phyloP scores from a whole-genome alignment of 176 grass and related monocot species.

The Oryza nivara region DNA sequence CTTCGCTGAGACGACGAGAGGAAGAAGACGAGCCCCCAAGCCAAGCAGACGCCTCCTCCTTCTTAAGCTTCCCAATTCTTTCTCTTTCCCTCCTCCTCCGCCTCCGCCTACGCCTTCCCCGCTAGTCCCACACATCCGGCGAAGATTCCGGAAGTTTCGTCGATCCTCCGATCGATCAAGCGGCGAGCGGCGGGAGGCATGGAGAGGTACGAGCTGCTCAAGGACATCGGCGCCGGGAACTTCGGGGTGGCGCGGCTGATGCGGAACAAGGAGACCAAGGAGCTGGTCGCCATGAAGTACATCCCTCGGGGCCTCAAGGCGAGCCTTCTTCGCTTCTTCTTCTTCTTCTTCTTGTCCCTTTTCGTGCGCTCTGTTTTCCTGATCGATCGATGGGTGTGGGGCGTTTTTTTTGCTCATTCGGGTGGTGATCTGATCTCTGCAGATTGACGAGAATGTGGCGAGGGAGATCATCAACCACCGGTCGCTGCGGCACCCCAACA shows the following conservation, averaged over 20 bases:
- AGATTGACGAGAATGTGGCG: constrained; percentile 84
- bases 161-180: not conserved
- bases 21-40: not conserved
- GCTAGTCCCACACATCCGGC: not conserved
- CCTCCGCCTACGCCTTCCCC: not conserved
- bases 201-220: constrained; percentile 98
- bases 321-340: no score
- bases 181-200: constrained; percentile 19
- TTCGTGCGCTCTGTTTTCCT: not conserved
- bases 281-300: constrained; percentile 97
- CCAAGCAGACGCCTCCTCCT: not conserved
- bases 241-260: constrained; percentile 86
- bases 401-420: no score
- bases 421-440: not conserved
- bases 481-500: constrained; percentile 76
- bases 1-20: not conserved
- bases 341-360: not conserved
- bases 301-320: constrained; percentile 80
- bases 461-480: constrained; percentile 83
- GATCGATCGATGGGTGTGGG: not conserved
- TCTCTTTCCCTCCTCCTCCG: not conserved
- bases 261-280: constrained; percentile 88
- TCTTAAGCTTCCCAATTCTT: constrained; percentile 63
- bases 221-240: constrained; percentile 90
- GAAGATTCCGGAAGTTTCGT: constrained; percentile 22